Evolutionary conservation across 2,329 filamentous ascomycete species (phyloP).

Genomic region (Diaporthe vaccinii): DNA sequence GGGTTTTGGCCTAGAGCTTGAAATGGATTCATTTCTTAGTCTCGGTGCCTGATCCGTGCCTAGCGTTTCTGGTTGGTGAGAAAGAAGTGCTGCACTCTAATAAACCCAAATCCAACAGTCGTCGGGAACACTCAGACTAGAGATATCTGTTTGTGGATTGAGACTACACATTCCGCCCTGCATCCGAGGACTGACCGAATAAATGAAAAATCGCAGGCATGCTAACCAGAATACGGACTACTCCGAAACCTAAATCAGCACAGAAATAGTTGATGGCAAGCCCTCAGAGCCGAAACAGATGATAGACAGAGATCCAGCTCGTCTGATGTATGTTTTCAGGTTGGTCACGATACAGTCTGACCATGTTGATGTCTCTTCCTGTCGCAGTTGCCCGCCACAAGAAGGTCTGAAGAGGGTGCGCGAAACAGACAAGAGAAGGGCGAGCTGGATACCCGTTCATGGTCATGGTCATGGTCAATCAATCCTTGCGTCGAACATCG

Average conservation of each 20-base stretch:
- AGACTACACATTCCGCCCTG: background rate
- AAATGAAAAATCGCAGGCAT: background rate
- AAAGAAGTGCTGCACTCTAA: background rate
- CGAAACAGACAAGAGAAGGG: background rate
- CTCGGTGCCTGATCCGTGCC: slow-evolving; percentile 1
- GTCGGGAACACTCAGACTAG: background rate
- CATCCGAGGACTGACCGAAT: background rate
- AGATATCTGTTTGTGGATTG: background rate
- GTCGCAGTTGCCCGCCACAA: background rate
- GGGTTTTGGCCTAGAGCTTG: slow-evolving; percentile 11
- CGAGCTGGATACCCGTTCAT: background rate
- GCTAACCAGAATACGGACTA: background rate
- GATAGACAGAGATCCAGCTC: background rate
- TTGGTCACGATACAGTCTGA: background rate
- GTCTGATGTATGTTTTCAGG: background rate
- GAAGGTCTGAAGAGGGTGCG: background rate
- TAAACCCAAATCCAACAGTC: background rate
- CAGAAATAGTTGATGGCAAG: background rate
- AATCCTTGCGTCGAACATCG: background rate
- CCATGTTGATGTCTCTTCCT: background rate
- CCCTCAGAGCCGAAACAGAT: background rate
- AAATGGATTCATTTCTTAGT: background rate
- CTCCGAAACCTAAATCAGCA: background rate
- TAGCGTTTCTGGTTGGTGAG: background rate
- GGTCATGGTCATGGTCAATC: background rate